Base-by-base conservation (phyloP, 2,329 filamentous ascomycete genomes). In the Xylariaceae sp. region DNA sequence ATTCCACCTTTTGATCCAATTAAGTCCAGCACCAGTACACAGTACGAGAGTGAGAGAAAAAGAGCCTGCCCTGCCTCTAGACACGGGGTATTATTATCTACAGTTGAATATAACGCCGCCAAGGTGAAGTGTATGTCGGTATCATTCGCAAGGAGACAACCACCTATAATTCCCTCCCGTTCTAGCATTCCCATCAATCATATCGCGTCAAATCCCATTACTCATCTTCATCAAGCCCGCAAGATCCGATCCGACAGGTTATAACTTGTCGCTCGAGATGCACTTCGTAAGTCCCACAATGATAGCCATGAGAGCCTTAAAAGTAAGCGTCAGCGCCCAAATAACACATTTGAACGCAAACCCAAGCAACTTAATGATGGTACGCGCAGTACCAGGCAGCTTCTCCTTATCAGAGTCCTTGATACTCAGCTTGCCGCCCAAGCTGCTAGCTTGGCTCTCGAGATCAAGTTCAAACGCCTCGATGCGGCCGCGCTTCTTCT, bases 391-490 rank as follows among this genome's bases (percentile, higher is more conserved):
- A 56, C 76, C 77, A 1, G 79, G 81, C 60, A 81, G 60, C 63
- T 78, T 76, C 28, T 81, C 75, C 42, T 73, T 69, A 33, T 71
- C 68, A 31, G 67, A 64, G 11, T 68, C 64, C 58, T 71, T 72
- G 48, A 66, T 62, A 39, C 71, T 65, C 57, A 71, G 63, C 61
- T 75, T 67, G 62, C 77, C 71, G 46, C 69, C 68, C 14, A 75
- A 61, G 57, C 75, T 78, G 48, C 73, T 75, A 6, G 73, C 71
- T 67, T 86, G 83, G 63, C 82, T 86, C 68, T 86, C 83, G 5
- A 87, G 66, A 58, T 87, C 83, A 36, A 86, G 69, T 65, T 82
- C 83, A 51, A 85, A 79, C 60, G 79, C 76, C 58, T 84, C 79
- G 63, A 81, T 74, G 57, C 73, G 75, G 34, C 66, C 66, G 49